Conservation (phyloP, 2,329 filamentous ascomycete species). For the Epichloe sylvatica region DNA sequence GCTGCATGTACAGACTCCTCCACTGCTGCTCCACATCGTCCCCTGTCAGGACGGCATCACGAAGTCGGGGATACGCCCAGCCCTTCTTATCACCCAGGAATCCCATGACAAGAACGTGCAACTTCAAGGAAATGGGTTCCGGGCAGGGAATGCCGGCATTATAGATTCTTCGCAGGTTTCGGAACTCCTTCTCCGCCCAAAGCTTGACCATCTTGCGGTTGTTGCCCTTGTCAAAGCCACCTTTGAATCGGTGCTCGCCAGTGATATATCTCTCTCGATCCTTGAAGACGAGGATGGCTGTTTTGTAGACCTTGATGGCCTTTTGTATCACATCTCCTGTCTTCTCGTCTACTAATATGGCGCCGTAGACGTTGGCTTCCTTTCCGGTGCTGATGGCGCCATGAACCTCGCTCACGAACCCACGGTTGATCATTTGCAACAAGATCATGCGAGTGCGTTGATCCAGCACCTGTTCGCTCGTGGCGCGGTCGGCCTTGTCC, state of each 20-base stretch:
- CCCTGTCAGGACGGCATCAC: constrained; percentile 64
- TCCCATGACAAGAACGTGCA: constrained; percentile 92
- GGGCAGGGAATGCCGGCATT: constrained; percentile 78
- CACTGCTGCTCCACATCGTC: constrained; percentile 53
- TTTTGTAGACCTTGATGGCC: constrained; percentile 98
- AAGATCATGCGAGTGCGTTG: constrained; percentile 90
- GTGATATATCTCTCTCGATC: constrained; percentile 92
- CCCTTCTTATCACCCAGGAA: constrained; percentile 83
- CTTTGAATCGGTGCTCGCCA: constrained; percentile 82
- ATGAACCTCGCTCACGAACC: constrained; percentile 79
- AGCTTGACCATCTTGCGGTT: constrained; percentile 95
- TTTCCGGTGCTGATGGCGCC: constrained; percentile 94
- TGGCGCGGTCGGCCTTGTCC: constrained; percentile 87
- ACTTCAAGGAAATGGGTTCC: constrained; percentile 73
- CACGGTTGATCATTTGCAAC: constrained; percentile 87
- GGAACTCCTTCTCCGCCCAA: constrained; percentile 97
- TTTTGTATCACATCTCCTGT: constrained; percentile 50
- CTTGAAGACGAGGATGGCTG: constrained; percentile 93
- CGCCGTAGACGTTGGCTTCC: constrained; percentile 95
- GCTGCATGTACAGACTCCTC: constrained; percentile 65
- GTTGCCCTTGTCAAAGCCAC: constrained; percentile 85
- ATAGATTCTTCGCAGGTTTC: constrained; percentile 77
- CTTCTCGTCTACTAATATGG: constrained; percentile 48
- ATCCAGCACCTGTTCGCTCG: constrained; percentile 87
- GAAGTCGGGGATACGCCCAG: constrained; percentile 73